phyloP scores from a whole-genome alignment of 164 flowering plant species.

The Litsea cubeba region DNA sequence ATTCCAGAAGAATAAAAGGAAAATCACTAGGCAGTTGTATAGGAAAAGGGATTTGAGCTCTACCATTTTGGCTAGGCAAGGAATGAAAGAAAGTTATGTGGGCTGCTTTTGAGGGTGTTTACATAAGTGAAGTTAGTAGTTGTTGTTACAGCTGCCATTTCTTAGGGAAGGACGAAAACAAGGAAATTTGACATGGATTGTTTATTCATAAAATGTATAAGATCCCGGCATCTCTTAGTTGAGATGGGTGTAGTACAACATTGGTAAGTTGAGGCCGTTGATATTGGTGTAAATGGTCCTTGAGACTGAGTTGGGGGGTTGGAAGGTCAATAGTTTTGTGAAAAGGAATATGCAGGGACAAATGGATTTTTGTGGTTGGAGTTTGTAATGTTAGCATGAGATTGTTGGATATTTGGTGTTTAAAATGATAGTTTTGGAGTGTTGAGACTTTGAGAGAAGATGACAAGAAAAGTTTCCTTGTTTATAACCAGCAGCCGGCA shows the following conservation, averaged over 20 bases:
- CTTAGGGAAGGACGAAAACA: not conserved
- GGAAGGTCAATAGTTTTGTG: not conserved
- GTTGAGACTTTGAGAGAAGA: too few species aligned
- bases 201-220: not conserved
- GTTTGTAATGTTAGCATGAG: not conserved
- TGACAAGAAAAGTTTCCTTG: too few species aligned
- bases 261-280: not conserved
- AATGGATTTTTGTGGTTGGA: not conserved
- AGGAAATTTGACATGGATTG: not conserved
- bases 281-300: not conserved
- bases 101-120: not conserved
- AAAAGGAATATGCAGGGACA: not conserved
- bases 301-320: not conserved
- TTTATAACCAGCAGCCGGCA: too few species aligned
- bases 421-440: not conserved
- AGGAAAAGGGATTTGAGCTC: not conserved
- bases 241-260: not conserved
- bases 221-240: too few species aligned
- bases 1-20: conserved; percentile 4
- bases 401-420: not conserved
- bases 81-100: not conserved
- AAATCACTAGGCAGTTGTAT: not conserved
- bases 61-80: not conserved
- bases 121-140: not conserved
- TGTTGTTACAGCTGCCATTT: not conserved